Base-by-base conservation (phyloP, 257 asterid genomes). In the Catharanthus roseus region DNA sequence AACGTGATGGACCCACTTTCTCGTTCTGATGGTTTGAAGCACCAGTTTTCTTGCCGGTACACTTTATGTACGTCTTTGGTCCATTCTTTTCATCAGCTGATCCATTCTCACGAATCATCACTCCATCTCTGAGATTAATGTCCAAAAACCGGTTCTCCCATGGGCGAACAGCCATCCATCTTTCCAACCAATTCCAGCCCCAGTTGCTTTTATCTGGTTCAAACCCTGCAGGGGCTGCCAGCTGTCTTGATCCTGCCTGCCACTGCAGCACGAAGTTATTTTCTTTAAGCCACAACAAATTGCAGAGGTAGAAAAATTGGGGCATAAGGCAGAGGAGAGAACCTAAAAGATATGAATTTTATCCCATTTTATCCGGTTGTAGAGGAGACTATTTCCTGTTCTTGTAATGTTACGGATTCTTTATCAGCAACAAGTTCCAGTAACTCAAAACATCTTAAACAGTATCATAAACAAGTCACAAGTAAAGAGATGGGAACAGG, bases 91-190 rank as follows among this genome's bases (percentile, higher is more conserved):
- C 78, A 36, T 77, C 88, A 58, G 74, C 73, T 31, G 89, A 80
- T 53, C 77, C 91, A 68, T 88, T 75, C 77, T 88, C 96, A 34
- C 23, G 73, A 62, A 84, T 77, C 70, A 79, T 78, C 70, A 83
- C 87, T 47, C 88, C 99, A 38, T 95, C 99, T 77, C 85, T 91
- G 51, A 79, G 77, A 76, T 86, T 91, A 53, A 78, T 78, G 83
- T 95, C 96, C 38, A 89, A 73, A 82, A 95, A 83, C 69, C 99
- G 97, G 73, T 89, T 95, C 82, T 95, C 97, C 99, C 99, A 95
- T 36, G 99, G 97, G 70, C 97, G 96, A 77, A 95, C 99, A 13
- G 97, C 99, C 99, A 95, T 95, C 99, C 99, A 95, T 76, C 99
- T 82, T 84, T 95, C 99, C 81, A 91, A 86, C 99, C 97, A 95